Evolutionary conservation across 306 rosid genomes (phyloP).

Genomic region (Dicorynia guianensis): DNA sequence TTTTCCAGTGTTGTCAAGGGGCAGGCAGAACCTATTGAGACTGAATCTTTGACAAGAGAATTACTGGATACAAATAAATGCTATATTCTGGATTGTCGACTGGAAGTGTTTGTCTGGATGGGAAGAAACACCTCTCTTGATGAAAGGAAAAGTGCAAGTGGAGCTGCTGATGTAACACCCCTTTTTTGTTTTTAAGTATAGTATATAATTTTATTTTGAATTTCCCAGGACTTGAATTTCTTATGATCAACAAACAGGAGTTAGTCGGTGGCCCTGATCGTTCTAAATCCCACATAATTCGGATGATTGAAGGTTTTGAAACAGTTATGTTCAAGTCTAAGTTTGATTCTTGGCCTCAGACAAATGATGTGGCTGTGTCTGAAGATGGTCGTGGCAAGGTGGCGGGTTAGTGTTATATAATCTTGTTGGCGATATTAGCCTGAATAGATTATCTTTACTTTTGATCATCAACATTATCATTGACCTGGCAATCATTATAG

Average conservation of each 20-base stretch:
- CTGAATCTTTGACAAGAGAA: slow-evolving; percentile 76
- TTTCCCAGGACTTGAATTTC: slow-evolving; percentile 42
- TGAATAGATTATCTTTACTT: slow-evolving; percentile 31
- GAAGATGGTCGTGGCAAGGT: slow-evolving; percentile 99
- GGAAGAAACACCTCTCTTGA: slow-evolving; percentile 94
- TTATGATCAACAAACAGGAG: slow-evolving; percentile 60
- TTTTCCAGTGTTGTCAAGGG: slow-evolving; percentile 80
- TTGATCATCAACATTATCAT: slow-evolving; percentile 19
- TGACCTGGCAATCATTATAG: not conserved
- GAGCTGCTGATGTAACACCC: slow-evolving; percentile 80
- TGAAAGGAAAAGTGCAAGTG: slow-evolving; percentile 82
- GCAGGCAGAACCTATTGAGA: slow-evolving; percentile 66
- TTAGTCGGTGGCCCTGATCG: slow-evolving; percentile 59
- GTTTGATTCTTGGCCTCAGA: slow-evolving; percentile 89
- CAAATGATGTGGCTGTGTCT: slow-evolving; percentile 61
- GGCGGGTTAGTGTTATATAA: slow-evolving; percentile 78
- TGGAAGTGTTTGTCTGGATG: slow-evolving; percentile 89
- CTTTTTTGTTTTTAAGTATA: slow-evolving; percentile 36
- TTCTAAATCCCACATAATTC: slow-evolving; percentile 73
- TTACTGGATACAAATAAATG: slow-evolving; percentile 81
- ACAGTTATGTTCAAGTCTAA: slow-evolving; percentile 89
- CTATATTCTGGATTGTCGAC: slow-evolving; percentile 86
- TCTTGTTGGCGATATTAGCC: slow-evolving; percentile 32
- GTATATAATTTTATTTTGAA: slow-evolving; percentile 33
- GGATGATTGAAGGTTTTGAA: slow-evolving; percentile 96